Evolutionary conservation across 169 alveolate species (phyloP), one percentile per base, ranked within the genome.

Genomic region (Eimeria praecox): DNA sequence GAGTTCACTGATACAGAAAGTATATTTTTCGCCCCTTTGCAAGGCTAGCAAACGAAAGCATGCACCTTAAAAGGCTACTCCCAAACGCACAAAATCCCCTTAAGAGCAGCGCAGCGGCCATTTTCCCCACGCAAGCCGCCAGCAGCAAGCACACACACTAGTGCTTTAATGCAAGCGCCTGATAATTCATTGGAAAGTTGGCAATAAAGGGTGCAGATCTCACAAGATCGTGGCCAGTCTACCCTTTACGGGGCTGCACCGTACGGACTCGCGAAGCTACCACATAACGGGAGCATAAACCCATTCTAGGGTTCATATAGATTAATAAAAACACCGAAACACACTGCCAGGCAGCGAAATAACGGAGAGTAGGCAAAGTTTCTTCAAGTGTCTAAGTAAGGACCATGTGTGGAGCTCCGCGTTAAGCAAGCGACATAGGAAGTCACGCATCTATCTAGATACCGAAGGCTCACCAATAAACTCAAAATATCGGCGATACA

Each of bases 381-480:
- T 33, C 78, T 9, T 69, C 46, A n/a, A 22, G 78, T 69, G 46
- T 69, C 78, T 69, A 33, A 69, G 78, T 33, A 22, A 69, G 46
- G 46, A 69, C 78, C 78, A 33, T n/a, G 78, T 10, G 42, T 14
- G 33, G 78, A 33, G 78, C 78, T 46, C 78, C 78, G 78, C 42
- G 22, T 2, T 69, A 5, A n/a, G 78, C 20, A 24, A 33, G 0
- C 27, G 4, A 38, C 62, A 44, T 22, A 42, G 22, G 62, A 38
- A 75, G 42, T 56, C 56, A 22, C 59, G 86, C 86, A 40, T 42
- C 62, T 75, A 75, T 75, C 33, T 75, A 42, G 62, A 75, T 75
- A 42, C 33, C 52, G 24, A 38, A 40, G 86, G 59, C 86, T 75
- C 56, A 75, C 86, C 86, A 42, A 40, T 75, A 75, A 75, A 75